Evolutionary conservation across 495 filamentous ascomycete genomes (phyloP).

Genomic region (Hyaloscypha hepaticicola): DNA sequence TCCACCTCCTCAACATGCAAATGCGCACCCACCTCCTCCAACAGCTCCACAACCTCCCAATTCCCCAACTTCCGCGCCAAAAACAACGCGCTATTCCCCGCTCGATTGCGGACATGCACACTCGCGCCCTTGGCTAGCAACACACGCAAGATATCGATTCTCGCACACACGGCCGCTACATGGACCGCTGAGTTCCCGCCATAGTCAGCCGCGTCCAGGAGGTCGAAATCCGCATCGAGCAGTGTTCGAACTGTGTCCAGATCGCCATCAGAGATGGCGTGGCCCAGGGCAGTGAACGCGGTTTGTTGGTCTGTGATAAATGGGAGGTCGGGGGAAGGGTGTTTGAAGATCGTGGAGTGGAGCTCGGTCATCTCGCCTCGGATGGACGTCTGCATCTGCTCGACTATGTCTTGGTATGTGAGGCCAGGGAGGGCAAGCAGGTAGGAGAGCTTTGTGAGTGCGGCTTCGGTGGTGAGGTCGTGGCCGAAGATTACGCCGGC

Average conservation of each 20-base stretch:
- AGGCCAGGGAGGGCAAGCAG: conserved; percentile 69
- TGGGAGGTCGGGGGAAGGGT: conserved; percentile 52
- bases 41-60: conserved; percentile 58
- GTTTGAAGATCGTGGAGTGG: conserved; percentile 61
- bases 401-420: conserved; percentile 59
- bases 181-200: conserved; percentile 83
- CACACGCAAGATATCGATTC: conserved; percentile 59
- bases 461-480: conserved; percentile 92
- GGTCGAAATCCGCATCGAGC: conserved; percentile 63
- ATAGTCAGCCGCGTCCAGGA: conserved; percentile 69
- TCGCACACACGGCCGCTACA: conserved; percentile 47
- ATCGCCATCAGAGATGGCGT: conserved; percentile 76
- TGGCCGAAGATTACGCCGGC: conserved; percentile 91
- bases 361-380: conserved; percentile 86
- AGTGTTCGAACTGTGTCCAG: conserved; percentile 61
- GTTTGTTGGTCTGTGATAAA: conserved; percentile 45
- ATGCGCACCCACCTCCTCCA: conserved; percentile 70
- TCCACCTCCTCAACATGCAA: conserved; percentile 62
- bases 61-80: conserved; percentile 60
- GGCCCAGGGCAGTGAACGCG: conserved; percentile 71
- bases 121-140: conserved; percentile 77
- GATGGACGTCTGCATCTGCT: conserved; percentile 71
- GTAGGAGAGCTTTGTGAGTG: conserved; percentile 90
- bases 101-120: conserved; percentile 81
- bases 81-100: conserved; percentile 79